Evolutionary conservation across 2,329 filamentous ascomycete species (phyloP), one percentile per base, ranked within the genome.

Genomic region (Lasiodiplodia theobromae): DNA sequence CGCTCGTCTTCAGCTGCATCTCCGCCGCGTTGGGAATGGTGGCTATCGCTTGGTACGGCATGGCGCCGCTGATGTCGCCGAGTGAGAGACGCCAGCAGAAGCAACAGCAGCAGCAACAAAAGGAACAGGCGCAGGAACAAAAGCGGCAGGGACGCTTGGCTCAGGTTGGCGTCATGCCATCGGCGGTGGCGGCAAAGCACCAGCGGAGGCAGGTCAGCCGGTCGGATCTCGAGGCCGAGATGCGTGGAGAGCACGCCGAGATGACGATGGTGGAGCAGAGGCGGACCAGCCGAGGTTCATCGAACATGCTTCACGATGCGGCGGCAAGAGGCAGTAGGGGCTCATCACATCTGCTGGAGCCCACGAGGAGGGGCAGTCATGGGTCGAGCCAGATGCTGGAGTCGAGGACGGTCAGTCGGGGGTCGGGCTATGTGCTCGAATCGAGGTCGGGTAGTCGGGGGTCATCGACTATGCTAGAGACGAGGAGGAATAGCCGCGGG

Each of bases 1-100:
- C 92, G 12, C 80, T 96, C 72, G 89, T 90, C 2, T 92, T 95
- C 75, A 92, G 90, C 74, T 87, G 86, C 71, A 71, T 94, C 3
- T 86, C 86, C 18, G 93, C 91, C 2, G 82, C 94, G 60, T 72
- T 92, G 7, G 92, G 92, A 10, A 84, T 94, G 73, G 84, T 80
- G 0, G 86, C 88, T 14, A 88, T 96, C 67, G 85, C 84, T 1
- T 89, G 90, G 84, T 94, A 92, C 78, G 90, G 89, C 2, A 76
- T 87, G 69, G 82, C 72, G 28, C 74, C 74, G 40, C 63, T 74
- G 52, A 51, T 56, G 3, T 28, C 57, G 8, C 16, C 51, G 10
- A 16, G 25, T 28, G 58, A 51, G 28, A 49, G 12, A 5, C 10
- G 11, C 11, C 40, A 63, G 4, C 40, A 63, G 25, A 25, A 63